Evolutionary conservation across 495 filamentous ascomycete genomes (phyloP), one percentile per base, ranked within the genome.

Genomic region (Trichocladium antarcticum): DNA sequence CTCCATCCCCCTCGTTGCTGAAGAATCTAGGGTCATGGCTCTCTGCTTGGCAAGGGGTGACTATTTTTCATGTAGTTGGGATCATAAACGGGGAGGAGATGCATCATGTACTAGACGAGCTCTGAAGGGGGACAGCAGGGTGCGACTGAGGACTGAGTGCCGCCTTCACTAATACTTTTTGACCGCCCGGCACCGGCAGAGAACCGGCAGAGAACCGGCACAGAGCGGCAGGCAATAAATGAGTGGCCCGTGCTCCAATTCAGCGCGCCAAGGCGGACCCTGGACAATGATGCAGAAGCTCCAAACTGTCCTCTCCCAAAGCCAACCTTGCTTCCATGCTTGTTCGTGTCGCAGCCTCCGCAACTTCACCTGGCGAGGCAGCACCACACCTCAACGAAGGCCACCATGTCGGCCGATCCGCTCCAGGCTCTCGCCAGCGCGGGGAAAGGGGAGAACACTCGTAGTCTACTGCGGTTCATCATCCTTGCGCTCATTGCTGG

Each of bases 401-500:
- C 62, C 64, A 69, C 53, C 37, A 66, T 67, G 63, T 59, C 66
- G 64, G 64, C 58, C 57, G 52, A 60, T 49, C 38, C 60, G 32
- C 53, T 69, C 46, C 57, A 67, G 50, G 48, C 60, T 45, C 60
- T 74, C 48, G 61, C 68, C 57, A 66, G 51, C 58, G 64, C 64
- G 40, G 69, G 68, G 57, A 69, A 69, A 53, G 69, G 71, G 47
- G 57, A 73, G 64, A 95, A 80, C 65, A 87, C 89, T 43, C 83
- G 92, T 60, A 84, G 87, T 49, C 66, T 96, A 54, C 71, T 99
- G 57, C 84, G 89, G 59, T 78, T 96, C 52, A 80, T 94, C 64
- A 97, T 99, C 74, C 81, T 99, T 45, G 77, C 73, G 60, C 83
- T 88, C 56, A 94, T 99, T 66, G 93, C 93, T 54, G 89, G 77